Base-by-base conservation (phyloP, 768 basidiomycete species). In the Lactarius tabidus region DNA sequence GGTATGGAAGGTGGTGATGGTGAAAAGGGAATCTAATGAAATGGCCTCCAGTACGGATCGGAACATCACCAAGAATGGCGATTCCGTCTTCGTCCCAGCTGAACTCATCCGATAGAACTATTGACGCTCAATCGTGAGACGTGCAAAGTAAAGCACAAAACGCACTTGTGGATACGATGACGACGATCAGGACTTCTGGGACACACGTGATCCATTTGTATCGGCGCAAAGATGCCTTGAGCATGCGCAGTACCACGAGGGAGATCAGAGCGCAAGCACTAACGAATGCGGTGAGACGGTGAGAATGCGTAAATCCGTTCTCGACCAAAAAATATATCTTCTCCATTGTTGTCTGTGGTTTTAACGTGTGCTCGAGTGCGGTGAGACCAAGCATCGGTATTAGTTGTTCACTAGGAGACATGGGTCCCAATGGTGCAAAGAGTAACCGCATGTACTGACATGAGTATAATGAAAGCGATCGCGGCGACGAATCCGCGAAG, bases 161-260 rank as follows among this genome's bases (percentile, higher is more conserved):
- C 87, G 70, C 73, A 96, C 94, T 70, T 2, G 94, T 98, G 0
- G 93, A 90, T 2, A 84, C 75, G 3, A 93, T 83, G 2, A 98
- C 95, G 28, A 93, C 87, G 8, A 98, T 73, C 38, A 99, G 80
- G 17, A 99, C 94, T 75, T 98, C 95, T 0, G 95, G 96, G 9
- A 98, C 70, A 18, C 88, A 88, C 70, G 88, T 87, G 54, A 96
- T 85, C 57, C 80, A 84, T 63, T 78, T 82, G 28, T 18, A 64
- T n/a, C n/a, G 56, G 70, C 80, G 82, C 76, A 85, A 89, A 2
- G 73, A 75, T 31, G 78, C 77, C 71, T 90, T 90, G 71, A 87
- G 71, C 55, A 79, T 72, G 51, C 91, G 79, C 5, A 89, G 73
- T 7, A 81, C 71, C 38, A 98, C 79, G 36, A 99, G 81, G 20